Evolutionary conservation across 1,284 basidiomycete genomes (phyloP).

Genomic region (Ustilago sp.): DNA sequence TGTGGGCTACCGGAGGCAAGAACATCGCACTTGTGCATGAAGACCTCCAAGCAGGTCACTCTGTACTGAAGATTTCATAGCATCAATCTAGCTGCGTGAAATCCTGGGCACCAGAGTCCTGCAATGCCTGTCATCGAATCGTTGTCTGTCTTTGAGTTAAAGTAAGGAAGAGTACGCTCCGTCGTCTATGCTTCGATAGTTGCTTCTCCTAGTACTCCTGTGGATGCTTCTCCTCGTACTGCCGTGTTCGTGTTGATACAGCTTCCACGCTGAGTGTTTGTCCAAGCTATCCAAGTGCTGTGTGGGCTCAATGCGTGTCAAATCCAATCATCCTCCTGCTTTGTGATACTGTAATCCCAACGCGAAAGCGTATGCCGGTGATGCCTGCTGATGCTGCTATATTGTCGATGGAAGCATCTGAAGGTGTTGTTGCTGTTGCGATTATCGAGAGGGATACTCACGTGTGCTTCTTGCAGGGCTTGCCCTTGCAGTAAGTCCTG

Average conservation of each 20-base stretch:
- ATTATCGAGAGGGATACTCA: slow-evolving; percentile 71
- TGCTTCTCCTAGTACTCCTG: background rate
- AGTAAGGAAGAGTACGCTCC: no score
- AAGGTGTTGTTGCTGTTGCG: slow-evolving; percentile 1
- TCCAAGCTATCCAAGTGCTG: background rate
- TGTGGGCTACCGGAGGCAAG: no score
- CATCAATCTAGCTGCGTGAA: no score
- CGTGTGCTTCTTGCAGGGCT: slow-evolving; percentile 99
- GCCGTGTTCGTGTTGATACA: background rate
- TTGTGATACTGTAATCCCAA: background rate
- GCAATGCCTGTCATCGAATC: no score
- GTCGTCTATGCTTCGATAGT: background rate
- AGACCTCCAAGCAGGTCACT: no score
- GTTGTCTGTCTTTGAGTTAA: no score
- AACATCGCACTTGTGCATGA: no score
- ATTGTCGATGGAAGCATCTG: slow-evolving; percentile 7
- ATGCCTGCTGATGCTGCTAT: background rate
- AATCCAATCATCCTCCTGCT: background rate
- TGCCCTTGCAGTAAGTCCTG: slow-evolving; percentile 92
- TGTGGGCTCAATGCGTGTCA: background rate
- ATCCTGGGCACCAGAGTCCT: no score
- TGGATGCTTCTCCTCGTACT: no score
- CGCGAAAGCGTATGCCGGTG: background rate
- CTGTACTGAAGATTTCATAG: no score
- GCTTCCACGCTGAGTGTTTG: background rate